Base-by-base conservation (phyloP, 768 basidiomycete genomes). In the Mrakia frigida region DNA sequence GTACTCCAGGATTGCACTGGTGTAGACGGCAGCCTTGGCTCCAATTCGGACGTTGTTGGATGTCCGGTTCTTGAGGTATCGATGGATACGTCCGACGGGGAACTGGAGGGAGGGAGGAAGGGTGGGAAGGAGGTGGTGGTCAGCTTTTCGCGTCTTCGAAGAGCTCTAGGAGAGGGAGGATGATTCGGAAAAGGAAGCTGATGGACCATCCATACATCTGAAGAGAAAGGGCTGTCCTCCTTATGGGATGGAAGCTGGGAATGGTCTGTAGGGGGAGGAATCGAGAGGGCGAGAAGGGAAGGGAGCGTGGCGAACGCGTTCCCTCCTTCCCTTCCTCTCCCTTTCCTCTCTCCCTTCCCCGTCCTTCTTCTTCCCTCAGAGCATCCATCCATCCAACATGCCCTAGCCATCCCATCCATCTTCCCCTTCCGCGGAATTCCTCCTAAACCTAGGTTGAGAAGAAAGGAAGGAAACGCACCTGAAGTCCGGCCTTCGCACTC, bases 21-120 rank as follows among this genome's bases (percentile, higher is more conserved):
- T 70, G 59, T 60, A 75, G 25, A 75, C 74, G 33, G 74, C 65
- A 21, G 74, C 94, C 83, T 97, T 97, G n/a, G 94, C 95, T 39
- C 94, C 95, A 79, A 98, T 93, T 52, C 94, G 91, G 73, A 96
- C 90, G 82, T 94, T 95, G 84, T 95, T 91, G 82, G 94, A 92
- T 25, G 93, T 96, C 79, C 91, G 88, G 82, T 90, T 90, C 83
- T 97, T 94, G 79, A 97, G 85, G 85, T 92, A 96, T 86, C 95
- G 89, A 83, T 98, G 95, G 75, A 97, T 94, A 92, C 94, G 94
- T 70, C 94, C 94, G 63, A 97, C 95, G 52, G 94, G 94, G 84
- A 97, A 97, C 93, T 94, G 80, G 16, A 61, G 63, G 43, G 28
- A 33, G 56, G 43, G 63, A 73, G 63, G 71, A 46, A 28, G 39